Conservation (phyloP, 805 yeast genomes). For the Candida germanica region DNA sequence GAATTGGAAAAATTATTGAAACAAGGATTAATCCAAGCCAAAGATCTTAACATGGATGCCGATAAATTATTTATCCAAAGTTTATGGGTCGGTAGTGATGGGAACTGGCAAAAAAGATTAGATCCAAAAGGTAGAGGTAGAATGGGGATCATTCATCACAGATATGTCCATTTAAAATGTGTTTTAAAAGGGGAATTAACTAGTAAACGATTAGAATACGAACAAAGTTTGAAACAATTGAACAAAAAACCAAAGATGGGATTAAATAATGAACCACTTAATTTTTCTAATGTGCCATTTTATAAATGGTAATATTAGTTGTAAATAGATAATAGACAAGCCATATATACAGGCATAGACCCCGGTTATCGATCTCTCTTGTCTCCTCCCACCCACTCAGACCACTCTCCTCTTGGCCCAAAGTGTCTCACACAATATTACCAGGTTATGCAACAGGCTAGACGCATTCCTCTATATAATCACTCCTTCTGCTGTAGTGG, state of each 20-base stretch:
- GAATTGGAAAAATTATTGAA: slow-evolving; percentile 76
- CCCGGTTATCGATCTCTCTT: no score
- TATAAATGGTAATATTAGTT: slow-evolving; percentile 34
- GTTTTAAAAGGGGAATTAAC: slow-evolving; percentile 70
- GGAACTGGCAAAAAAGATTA: slow-evolving; percentile 61
- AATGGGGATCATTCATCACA: slow-evolving; percentile 71
- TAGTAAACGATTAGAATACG: slow-evolving; percentile 56
- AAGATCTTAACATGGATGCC: slow-evolving; percentile 53
- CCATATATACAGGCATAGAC: no score
- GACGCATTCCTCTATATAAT: no score
- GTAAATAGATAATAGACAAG: no score
- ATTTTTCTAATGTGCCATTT: slow-evolving; percentile 38
- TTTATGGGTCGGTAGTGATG: slow-evolving; percentile 92
- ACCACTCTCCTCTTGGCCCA: neutral
- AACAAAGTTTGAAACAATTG: slow-evolving; percentile 46
- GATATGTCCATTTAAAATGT: slow-evolving; percentile 77
- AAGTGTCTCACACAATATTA: slow-evolving; percentile 1
- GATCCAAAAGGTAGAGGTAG: slow-evolving; percentile 92
- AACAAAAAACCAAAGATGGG: slow-evolving; percentile 52
- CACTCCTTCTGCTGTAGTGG: slow-evolving; percentile 2
- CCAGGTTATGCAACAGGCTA: slow-evolving; percentile 4
- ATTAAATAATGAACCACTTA: slow-evolving; percentile 44
- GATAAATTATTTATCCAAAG: slow-evolving; percentile 69
- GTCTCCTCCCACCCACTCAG: no score
- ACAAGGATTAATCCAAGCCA: slow-evolving; percentile 68